Evolutionary conservation across 2,329 filamentous ascomycete genomes (phyloP).

Genomic region (Dactylellina parvicollis): DNA sequence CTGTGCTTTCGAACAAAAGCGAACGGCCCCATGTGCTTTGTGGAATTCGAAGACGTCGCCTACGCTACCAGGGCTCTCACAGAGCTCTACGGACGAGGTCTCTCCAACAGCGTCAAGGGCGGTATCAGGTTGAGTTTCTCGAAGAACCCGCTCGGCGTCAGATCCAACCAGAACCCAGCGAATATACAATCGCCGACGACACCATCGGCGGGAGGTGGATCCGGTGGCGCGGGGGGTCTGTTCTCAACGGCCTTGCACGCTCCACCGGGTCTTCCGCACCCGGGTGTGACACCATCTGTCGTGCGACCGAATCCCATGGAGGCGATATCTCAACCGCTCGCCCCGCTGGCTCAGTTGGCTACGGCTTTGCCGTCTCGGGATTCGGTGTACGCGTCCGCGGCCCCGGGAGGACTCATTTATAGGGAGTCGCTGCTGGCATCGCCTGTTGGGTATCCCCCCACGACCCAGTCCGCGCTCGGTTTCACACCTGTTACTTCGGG

Average conservation of each 20-base stretch:
- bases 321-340: slow-evolving; percentile 17
- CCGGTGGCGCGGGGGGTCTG: slow-evolving; percentile 23
- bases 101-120: slow-evolving; percentile 92
- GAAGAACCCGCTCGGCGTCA: slow-evolving; percentile 93
- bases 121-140: slow-evolving; percentile 96
- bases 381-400: slow-evolving; percentile 22
- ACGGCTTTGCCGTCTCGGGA: slow-evolving; percentile 38
- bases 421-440: slow-evolving; percentile 44
- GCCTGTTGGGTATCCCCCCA: slow-evolving; percentile 36
- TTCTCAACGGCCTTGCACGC: slow-evolving; percentile 53
- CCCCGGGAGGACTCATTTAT: slow-evolving; percentile 24
- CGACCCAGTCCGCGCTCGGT: slow-evolving; percentile 43
- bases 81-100: slow-evolving; percentile 84
- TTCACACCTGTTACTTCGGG: slow-evolving; percentile 48
- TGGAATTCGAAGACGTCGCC: slow-evolving; percentile 93
- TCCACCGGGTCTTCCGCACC: slow-evolving; percentile 52
- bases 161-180: slow-evolving; percentile 68
- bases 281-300: slow-evolving; percentile 42
- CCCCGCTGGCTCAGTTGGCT: slow-evolving; percentile 27
- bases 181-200: slow-evolving; percentile 58
- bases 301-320: slow-evolving; percentile 41
- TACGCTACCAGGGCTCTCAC: slow-evolving; percentile 91
- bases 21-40: slow-evolving; percentile 98
- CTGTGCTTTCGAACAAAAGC: slow-evolving; percentile 94
- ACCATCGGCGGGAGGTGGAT: slow-evolving; percentile 25